Evolutionary conservation across 345 rosid genomes (phyloP), one percentile per base, ranked within the genome.

Genomic region (Eucalyptus polyanthemos): DNA sequence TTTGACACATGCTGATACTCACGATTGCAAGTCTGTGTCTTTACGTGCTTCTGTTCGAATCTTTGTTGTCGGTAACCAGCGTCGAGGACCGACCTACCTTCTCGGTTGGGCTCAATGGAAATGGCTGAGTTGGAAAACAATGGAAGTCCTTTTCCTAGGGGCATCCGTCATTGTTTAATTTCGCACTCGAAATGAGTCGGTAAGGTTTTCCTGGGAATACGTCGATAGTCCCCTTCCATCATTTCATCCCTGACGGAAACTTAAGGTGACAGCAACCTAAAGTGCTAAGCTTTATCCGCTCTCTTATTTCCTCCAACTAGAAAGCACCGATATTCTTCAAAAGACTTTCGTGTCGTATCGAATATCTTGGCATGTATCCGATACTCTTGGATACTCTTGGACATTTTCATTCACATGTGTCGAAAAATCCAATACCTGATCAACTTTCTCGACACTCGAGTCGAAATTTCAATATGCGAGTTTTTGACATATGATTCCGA

Each of bases 361-460:
- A 2, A 53, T 53, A 53, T 21, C 25, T 4, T 2, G 0, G 21
- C 2, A 21, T 2, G 11, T 53, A 10, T 53, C 11, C 5, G 25
- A 53, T 53, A 21, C 0, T 53, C 11, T 3, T 21, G 11, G 11
- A 53, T 0, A 53, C 2, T 53, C 2, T 19, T 53, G 2, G 2
- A 21, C 2, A 53, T 0, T 21, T 53, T 53, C 5, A 53, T n/a
- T n/a, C n/a, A 53, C 0, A 53, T 4, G 5, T 21, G 1, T 53
- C 11, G 5, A 1, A 51, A 51, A 16, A 50, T 16, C 8, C 0
- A 0, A 51, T 51, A 51, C 21, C 0, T 51, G 1, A 8, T 53
- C 11, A 21, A 53, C 2, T 53, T 53, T 19, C 2, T 21, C 0
- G 58, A 53, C 5, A 21, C 25, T 53, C 5, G 1, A 53, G 5